Conservation (phyloP, 441 rosid genomes). For the Brassica hybrid region DNA sequence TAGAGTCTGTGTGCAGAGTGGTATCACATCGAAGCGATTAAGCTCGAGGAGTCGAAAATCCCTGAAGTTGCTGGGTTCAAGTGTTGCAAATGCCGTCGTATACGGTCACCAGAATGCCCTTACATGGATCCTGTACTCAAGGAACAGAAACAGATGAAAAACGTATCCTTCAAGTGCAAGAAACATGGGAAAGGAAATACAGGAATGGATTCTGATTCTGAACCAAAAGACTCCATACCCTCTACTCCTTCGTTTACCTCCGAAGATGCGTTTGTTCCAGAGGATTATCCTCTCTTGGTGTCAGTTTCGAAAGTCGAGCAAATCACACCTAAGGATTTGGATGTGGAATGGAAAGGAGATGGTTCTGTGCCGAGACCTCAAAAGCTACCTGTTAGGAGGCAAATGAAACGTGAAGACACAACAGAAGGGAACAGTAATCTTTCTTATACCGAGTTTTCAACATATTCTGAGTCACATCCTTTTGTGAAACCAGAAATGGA, state of each 20-base stretch:
- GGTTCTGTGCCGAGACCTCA: slow-evolving; percentile 52
- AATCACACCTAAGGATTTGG: slow-evolving; percentile 50
- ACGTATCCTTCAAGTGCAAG: slow-evolving; percentile 36
- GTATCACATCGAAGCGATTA: slow-evolving; percentile 93
- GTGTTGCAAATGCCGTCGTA: slow-evolving; percentile 96
- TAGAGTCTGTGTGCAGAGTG: slow-evolving; percentile 63
- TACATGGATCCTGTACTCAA: slow-evolving; percentile 54
- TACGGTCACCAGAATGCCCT: slow-evolving; percentile 86
- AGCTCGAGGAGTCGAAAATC: slow-evolving; percentile 73
- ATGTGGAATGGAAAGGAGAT: slow-evolving; percentile 53
- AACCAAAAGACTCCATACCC: slow-evolving; percentile 54
- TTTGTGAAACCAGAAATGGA: slow-evolving; percentile 41
- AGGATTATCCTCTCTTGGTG: slow-evolving; percentile 68
- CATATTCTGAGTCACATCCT: slow-evolving; percentile 38
- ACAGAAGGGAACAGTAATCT: slow-evolving; percentile 37
- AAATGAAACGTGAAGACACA: slow-evolving; percentile 62
- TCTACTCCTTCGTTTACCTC: slow-evolving; percentile 48
- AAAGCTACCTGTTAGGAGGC: slow-evolving; percentile 87
- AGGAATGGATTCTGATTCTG: slow-evolving; percentile 51
- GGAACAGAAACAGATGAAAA: slow-evolving; percentile 49
- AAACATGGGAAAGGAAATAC: slow-evolving; percentile 55
- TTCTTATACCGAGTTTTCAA: slow-evolving; percentile 41
- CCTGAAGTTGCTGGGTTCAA: slow-evolving; percentile 84
- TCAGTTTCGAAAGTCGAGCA: slow-evolving; percentile 68
- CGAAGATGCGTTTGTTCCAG: slow-evolving; percentile 53